Evolutionary conservation across 306 rosid species (phyloP).

Genomic region (Prunus padus): DNA sequence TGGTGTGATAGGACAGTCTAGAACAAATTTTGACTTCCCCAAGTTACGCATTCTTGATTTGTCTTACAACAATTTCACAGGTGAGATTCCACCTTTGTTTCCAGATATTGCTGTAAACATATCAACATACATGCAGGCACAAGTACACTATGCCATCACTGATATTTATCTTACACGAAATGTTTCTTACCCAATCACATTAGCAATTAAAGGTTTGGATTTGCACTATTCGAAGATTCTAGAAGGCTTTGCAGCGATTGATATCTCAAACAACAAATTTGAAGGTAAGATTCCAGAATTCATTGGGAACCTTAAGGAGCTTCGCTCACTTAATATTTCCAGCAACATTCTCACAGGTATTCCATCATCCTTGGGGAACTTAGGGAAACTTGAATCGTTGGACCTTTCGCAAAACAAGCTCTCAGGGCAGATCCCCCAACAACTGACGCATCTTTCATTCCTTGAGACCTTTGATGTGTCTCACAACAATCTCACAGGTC

Average conservation of each 20-base stretch:
- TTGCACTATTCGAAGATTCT: not conserved
- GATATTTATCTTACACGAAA: no score
- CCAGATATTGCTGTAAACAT: not conserved
- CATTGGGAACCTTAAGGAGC: not conserved
- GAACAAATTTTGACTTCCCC: not conserved
- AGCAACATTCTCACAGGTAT: not conserved
- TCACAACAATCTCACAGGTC: not conserved
- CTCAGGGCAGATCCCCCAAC: not conserved
- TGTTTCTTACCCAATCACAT: not conserved
- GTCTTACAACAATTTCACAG: not conserved
- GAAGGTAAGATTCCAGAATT: not conserved
- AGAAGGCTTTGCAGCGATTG: not conserved
- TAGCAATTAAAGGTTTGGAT: not conserved
- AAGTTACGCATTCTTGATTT: not conserved
- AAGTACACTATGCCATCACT: accelerated
- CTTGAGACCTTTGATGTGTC: not conserved
- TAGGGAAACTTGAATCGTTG: not conserved
- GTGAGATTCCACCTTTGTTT: not conserved
- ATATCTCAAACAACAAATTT: not conserved
- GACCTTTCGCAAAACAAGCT: not conserved
- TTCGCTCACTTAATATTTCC: not conserved
- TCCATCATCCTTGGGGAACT: not conserved
- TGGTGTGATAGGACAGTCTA: not conserved
- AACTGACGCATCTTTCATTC: not conserved
- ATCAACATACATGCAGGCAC: not conserved